These are phyloP conservation scores for Alternaria incomplexa DNA, from an alignment of 2,329 filamentous ascomycete species.

Conservation along the genomic window DNA sequence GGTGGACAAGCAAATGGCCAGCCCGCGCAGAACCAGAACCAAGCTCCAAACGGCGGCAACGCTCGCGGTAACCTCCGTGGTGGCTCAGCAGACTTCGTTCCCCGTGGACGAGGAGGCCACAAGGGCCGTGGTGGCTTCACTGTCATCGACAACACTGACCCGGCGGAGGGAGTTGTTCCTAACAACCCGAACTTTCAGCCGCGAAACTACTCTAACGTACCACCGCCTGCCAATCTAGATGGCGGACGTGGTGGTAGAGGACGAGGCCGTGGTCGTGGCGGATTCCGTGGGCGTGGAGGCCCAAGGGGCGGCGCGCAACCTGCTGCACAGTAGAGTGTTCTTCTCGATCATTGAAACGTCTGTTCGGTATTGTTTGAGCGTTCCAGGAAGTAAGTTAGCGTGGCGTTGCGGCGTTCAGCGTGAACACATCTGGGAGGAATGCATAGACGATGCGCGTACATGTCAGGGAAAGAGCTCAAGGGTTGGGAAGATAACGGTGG, in stretches of 20 bases:
- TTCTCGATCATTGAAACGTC: neutral
- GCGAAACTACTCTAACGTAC: conserved; percentile 50
- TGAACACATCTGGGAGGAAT: neutral
- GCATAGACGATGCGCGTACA: neutral
- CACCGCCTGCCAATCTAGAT: conserved; percentile 46
- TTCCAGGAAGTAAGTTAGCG: neutral
- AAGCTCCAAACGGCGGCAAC: conserved; percentile 30
- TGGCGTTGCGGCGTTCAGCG: conserved; percentile 1
- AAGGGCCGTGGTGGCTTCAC: conserved; percentile 52
- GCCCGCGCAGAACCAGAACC: conserved; percentile 31
- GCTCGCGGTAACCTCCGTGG: conserved; percentile 39
- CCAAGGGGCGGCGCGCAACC: conserved; percentile 35
- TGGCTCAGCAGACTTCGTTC: conserved; percentile 38
- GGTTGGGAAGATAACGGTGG: neutral
- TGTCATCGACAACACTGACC: conserved; percentile 57
- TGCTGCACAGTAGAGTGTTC: conserved; percentile 20
- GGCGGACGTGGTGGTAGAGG: conserved; percentile 37
- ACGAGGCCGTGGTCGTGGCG: conserved; percentile 40
- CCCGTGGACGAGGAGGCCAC: conserved; percentile 49
- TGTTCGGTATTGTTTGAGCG: neutral
- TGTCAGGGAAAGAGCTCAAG: neutral
- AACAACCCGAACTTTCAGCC: conserved; percentile 64
- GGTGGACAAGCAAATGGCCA: conserved; percentile 38
- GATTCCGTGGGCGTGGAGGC: conserved; percentile 37
- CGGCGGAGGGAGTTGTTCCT: conserved; percentile 59